Base-by-base conservation (phyloP, 768 basidiomycete species). In the Termitomyces sp. region DNA sequence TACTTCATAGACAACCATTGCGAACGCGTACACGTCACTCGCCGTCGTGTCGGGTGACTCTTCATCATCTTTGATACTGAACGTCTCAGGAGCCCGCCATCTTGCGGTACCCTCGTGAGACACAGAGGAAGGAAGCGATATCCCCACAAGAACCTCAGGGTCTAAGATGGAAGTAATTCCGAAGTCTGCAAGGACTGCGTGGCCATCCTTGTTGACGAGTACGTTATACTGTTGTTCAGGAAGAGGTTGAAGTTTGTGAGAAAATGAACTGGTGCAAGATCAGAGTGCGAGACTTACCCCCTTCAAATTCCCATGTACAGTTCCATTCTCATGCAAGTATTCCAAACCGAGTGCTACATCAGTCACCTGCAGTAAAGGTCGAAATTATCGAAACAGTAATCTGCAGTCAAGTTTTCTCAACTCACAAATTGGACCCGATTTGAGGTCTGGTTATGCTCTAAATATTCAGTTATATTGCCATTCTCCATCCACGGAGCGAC, bases 61-160 rank as follows among this genome's bases (percentile, higher is more conserved):
- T 3, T 52, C 38, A 6, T 53, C 38, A 0, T 40, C 38, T 53
- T 53, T 28, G 1, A 53, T 41, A 53, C 26, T n/a, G 52, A 53
- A 53, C n/a, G 52, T 53, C 18, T 53, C 52, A 41, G 52, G 52
- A 41, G 52, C 52, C 2, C 52, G 38, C 52, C 52, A 53, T 53
- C 52, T 28, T 40, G 52, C 52, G 4, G 26, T 41, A 53, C 52
- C 52, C 10, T 53, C 51, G 26, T 41, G 52, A 41, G 38, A 40
- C 28, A n/a, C 28, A 6, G 18, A 38, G 5, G 52, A n/a, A 1
- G 38, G 38, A 3, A 40, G 1, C 9, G 38, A 40, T 28, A 53
- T 18, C 38, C 9, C 18, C 7, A 16, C 26, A 1, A 40, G 10
- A 30, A n/a, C 12, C 5, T 53, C 28, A 9, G 26, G 5, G 41